Conservation (phyloP, 2,329 filamentous ascomycete species). For the Trichoderma endophyticum region DNA sequence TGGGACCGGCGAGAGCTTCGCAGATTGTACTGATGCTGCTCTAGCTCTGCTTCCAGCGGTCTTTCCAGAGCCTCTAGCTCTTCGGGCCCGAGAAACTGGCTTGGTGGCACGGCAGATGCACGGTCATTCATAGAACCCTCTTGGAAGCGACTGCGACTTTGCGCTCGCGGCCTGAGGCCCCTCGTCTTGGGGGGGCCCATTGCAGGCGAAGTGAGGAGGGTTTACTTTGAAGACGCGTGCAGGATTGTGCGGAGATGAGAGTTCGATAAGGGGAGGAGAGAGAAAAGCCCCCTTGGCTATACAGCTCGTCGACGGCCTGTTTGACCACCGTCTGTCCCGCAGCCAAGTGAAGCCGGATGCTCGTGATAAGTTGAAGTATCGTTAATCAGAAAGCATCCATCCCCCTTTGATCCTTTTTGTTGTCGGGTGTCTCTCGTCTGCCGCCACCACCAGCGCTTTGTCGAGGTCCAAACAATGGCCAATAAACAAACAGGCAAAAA, state of each 20-base stretch:
- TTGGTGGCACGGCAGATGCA: constrained; percentile 66
- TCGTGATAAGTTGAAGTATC: not conserved
- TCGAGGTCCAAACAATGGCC: not conserved
- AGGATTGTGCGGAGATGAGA: not conserved
- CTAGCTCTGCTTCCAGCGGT: constrained; percentile 21
- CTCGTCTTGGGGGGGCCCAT: constrained; percentile 31
- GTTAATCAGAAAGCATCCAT: not conserved
- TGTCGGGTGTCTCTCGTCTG: not conserved
- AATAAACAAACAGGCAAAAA: not conserved
- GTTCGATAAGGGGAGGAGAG: not conserved
- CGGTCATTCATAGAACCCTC: constrained; percentile 89
- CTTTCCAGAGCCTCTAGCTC: constrained; percentile 33
- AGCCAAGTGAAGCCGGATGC: not conserved
- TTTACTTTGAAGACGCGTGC: not conserved
- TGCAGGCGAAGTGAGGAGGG: not conserved
- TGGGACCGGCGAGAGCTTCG: constrained; percentile 3
- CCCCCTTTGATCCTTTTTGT: not conserved
- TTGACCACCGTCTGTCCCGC: not conserved
- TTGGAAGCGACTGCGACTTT: constrained; percentile 54
- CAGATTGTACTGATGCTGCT: constrained; percentile 1
- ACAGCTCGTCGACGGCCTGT: not conserved
- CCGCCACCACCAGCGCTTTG: not conserved
- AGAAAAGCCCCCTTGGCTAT: not conserved
- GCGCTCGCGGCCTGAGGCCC: constrained; percentile 32
- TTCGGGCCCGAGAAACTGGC: constrained; percentile 56